Evolutionary conservation across 2,329 filamentous ascomycete species (phyloP), one percentile per base, ranked within the genome.

Genomic region (Microcyclospora tardicrescens): DNA sequence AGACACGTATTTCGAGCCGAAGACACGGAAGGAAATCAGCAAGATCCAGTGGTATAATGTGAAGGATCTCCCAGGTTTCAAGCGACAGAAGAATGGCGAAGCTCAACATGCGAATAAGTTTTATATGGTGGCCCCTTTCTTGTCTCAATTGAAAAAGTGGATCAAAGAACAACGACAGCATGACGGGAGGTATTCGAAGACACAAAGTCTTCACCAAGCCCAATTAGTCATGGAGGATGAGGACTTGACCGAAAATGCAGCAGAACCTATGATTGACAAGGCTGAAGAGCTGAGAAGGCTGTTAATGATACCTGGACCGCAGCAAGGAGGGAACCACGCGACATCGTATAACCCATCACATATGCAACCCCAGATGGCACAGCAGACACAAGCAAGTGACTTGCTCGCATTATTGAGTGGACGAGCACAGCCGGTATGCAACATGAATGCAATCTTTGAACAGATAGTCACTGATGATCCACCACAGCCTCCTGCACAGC

Each of bases 71-170:
- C 89, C 91, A 1, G 84, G 83, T 0, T 78, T 84, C 52, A 77
- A 79, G 39, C 12, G 14, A 32, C 77, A 71, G 49, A 86, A 81
- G 55, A 68, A 68, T 10, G 11, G 68, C 72, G 69, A 73, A 10
- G 62, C 64, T 24, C 62, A 75, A 10, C 84, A 81, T 50, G 77
- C 78, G 31, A 86, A 84, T 59, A 95, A 89, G 55, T 96, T 95
- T 59, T 98, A 95, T 63, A 95, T 96, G 84, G 91, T 98, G 13
- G 86, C 86, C 0, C 87, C 89, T 0, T 98, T 98, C 56, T 37
- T 58, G 28, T 55, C 54, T 31, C 44, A 40, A 19, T 37, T 58
- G 40, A 57, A 53, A 41, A 50, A 45, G 29, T 50, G 55, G 39
- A 53, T 58, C 19, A 51, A 47, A 16, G 32, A 44, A 33, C 41